Evolutionary conservation across 176 grass and related monocot species (phyloP).

Genomic region (Eleusine coracana): DNA sequence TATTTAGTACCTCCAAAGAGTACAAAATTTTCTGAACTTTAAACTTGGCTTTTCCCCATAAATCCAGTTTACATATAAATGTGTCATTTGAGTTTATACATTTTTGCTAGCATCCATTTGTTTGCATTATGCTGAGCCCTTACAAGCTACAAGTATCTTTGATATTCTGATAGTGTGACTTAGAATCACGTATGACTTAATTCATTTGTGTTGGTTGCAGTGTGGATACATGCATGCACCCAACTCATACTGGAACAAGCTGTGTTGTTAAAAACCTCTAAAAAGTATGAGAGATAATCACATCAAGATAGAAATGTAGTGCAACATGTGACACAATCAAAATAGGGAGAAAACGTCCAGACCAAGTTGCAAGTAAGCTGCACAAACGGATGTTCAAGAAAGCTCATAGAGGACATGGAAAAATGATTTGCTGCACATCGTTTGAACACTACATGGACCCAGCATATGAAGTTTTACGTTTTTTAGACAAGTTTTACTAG

Average conservation of each 20-base stretch:
- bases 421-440: neutral
- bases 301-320: neutral
- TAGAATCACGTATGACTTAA: neutral
- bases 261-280: neutral
- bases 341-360: neutral
- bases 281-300: neutral
- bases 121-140: neutral
- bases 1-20: neutral
- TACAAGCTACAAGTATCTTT: neutral
- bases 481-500: neutral
- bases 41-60: neutral
- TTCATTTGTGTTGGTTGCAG: neutral
- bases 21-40: neutral
- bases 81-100: neutral
- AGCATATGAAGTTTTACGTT: slow-evolving; percentile 3
- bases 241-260: neutral
- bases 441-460: slow-evolving; percentile 7
- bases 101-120: neutral
- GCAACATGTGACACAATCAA: neutral
- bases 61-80: neutral
- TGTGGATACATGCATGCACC: neutral
- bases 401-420: slow-evolving; percentile 1
- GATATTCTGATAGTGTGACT: neutral
- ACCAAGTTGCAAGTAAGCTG: neutral
- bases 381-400: slow-evolving; percentile 19